Conservation (phyloP, 148 eudicot species). For the Fagopyrum esculentum region DNA sequence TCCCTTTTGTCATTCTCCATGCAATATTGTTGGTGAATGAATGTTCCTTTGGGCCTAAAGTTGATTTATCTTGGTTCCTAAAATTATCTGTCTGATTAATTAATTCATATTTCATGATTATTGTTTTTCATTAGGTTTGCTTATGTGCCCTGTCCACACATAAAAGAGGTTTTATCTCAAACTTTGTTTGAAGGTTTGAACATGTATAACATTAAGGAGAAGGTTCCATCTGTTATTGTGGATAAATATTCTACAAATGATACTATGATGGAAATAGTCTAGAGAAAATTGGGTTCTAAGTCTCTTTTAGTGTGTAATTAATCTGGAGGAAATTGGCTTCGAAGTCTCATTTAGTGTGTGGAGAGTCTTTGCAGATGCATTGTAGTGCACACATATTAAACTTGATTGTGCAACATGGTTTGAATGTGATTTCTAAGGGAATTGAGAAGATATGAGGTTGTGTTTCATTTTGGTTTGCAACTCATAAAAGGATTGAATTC, state of each 20-base stretch:
- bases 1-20: too few relatives aligned
- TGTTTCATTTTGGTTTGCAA: not conserved
- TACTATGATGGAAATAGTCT: too few relatives aligned
- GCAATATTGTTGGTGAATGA: too few relatives aligned
- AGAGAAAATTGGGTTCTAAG: too few relatives aligned
- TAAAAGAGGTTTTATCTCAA: not conserved
- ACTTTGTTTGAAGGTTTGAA: not conserved
- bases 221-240: not conserved
- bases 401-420: not conserved
- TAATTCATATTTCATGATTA: too few relatives aligned
- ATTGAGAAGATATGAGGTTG: not conserved
- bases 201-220: not conserved
- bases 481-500: too few relatives aligned
- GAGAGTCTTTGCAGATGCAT: not conserved
- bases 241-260: not conserved
- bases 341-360: not conserved
- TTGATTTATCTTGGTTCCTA: too few relatives aligned
- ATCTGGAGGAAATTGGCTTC: not conserved
- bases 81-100: too few relatives aligned
- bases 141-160: not conserved
- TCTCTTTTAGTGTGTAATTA: too few relatives aligned
- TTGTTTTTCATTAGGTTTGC: not conserved
- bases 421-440: not conserved
- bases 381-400: not conserved
- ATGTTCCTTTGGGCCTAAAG: too few relatives aligned